These are phyloP conservation scores for Alternaria sp. DNA, from an alignment of 2,329 filamentous ascomycete species.

Conservation along the genomic window DNA sequence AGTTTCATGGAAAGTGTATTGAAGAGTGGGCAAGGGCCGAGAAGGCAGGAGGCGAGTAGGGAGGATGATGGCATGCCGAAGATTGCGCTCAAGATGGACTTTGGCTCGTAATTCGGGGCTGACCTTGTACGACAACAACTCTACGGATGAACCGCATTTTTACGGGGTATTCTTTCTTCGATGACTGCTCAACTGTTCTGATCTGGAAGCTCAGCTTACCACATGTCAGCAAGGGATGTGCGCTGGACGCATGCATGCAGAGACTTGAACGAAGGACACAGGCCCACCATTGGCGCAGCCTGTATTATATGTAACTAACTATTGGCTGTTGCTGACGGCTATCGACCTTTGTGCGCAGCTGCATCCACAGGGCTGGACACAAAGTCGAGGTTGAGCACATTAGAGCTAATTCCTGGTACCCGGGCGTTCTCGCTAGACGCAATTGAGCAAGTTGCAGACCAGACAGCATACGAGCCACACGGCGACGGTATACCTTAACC, in stretches of 20 bases:
- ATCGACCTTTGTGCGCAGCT: background rate
- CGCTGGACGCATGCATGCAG: conserved; percentile 2
- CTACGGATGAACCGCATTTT: background rate
- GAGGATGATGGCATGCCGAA: conserved; percentile 70
- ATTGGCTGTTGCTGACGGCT: background rate
- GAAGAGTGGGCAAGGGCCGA: conserved; percentile 62
- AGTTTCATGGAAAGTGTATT: conserved; percentile 84
- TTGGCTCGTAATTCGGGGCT: conserved; percentile 54
- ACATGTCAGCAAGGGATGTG: background rate
- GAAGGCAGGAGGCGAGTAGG: conserved; percentile 60
- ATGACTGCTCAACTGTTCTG: background rate
- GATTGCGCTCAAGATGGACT: conserved; percentile 96
- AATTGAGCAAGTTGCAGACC: conserved; percentile 1
- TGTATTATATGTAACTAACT: background rate
- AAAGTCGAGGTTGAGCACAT: background rate
- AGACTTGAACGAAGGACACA: background rate
- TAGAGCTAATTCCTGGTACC: background rate
- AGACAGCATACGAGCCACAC: background rate
- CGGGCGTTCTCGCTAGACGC: background rate
- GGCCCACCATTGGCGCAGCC: background rate
- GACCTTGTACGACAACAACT: background rate
- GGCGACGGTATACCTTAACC: background rate
- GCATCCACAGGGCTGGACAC: background rate
- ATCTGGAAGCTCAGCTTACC: background rate
- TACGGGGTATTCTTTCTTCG: background rate